phyloP scores from a whole-genome alignment of 805 yeast genomes.

The Nadsonia fulvescens region DNA sequence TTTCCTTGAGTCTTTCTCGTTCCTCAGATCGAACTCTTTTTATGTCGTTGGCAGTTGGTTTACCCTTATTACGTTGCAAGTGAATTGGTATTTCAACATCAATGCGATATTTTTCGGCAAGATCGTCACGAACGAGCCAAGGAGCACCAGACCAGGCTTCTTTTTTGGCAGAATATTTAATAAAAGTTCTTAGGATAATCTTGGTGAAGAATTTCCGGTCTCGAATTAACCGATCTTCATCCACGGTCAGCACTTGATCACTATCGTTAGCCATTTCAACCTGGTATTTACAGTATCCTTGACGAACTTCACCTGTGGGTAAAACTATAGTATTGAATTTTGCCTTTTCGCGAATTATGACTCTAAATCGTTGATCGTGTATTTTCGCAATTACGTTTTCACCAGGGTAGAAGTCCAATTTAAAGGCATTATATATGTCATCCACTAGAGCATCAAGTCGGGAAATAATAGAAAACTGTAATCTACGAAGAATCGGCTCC shows the following conservation, averaged over 20 bases:
- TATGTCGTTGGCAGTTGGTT: conserved; percentile 5
- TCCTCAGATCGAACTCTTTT: conserved; percentile 5
- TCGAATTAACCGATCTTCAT: conserved; percentile 54
- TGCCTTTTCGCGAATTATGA: conserved; percentile 71
- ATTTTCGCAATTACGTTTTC: conserved; percentile 53
- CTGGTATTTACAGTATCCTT: conserved; percentile 51
- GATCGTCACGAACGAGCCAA: conserved; percentile 76
- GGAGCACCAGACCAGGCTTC: conserved; percentile 84
- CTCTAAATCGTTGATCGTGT: conserved; percentile 27
- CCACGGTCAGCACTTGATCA: conserved; percentile 45
- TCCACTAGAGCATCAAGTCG: conserved; percentile 80
- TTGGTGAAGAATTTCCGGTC: conserved; percentile 81
- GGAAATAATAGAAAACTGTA: conserved; percentile 67
- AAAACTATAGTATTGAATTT: conserved; percentile 29
- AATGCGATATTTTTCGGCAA: conserved; percentile 51
- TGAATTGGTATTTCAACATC: conserved; percentile 17
- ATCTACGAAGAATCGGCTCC: conserved; percentile 74
- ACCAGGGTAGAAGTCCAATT: conserved; percentile 78
- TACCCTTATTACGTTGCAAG: conserved; percentile 8
- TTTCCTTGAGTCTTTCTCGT: conserved; percentile 6
- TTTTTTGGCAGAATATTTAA: conserved; percentile 60
- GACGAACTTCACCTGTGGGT: conserved; percentile 22
- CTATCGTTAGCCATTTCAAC: conserved; percentile 34
- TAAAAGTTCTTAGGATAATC: conserved; percentile 73
- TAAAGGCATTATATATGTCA: conserved; percentile 60